Conservation (phyloP, 2,329 filamentous ascomycete species). For the Cladosporium colombiae region DNA sequence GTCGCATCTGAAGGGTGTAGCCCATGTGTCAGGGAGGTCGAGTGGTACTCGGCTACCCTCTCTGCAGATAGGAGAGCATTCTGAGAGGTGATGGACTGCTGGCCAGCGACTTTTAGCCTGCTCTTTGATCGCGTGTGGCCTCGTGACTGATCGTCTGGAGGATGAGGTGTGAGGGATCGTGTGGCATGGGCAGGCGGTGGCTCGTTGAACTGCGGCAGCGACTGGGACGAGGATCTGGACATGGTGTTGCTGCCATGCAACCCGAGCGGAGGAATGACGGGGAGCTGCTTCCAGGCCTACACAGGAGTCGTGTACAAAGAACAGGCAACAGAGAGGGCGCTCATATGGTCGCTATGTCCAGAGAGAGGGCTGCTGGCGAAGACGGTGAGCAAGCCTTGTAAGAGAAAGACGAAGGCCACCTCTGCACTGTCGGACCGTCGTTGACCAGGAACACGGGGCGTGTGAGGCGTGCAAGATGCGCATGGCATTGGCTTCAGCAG, state of each 20-base stretch:
- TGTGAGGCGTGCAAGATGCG: not conserved
- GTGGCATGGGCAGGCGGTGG: constrained; percentile 21
- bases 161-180: constrained; percentile 26
- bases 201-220: constrained; percentile 59
- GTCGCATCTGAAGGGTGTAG: constrained; percentile 80
- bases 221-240: constrained; percentile 62
- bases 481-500: constrained; percentile 5
- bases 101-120: constrained; percentile 35
- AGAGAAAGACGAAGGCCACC: not conserved
- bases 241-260: constrained; percentile 57
- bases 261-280: constrained; percentile 16
- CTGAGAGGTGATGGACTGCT: constrained; percentile 48
- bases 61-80: constrained; percentile 70
- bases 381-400: not conserved
- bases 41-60: constrained; percentile 74
- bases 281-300: constrained; percentile 7
- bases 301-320: not conserved
- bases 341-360: not conserved
- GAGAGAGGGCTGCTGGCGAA: not conserved
- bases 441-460: not conserved
- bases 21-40: constrained; percentile 81
- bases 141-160: constrained; percentile 35
- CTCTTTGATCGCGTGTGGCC: constrained; percentile 34
- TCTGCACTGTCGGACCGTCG: not conserved
- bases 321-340: not conserved